Conservation (phyloP, 306 rosid species). For the Vigna unguiculata region DNA sequence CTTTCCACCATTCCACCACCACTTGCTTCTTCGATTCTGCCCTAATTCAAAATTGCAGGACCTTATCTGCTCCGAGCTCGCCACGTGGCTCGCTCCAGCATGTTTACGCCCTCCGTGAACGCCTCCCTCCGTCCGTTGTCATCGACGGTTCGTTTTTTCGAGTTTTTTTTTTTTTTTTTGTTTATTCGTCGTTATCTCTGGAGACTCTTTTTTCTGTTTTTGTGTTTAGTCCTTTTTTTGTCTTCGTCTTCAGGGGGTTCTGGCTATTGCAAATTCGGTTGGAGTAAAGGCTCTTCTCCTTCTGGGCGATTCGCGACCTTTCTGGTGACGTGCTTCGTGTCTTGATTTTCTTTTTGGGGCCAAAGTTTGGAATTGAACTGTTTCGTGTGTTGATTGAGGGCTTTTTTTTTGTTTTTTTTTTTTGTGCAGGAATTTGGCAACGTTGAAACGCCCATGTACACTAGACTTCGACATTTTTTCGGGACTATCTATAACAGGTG, state of each 20-base stretch:
- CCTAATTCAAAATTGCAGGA: slow-evolving; percentile 49
- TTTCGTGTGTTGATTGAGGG: neutral
- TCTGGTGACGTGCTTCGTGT: slow-evolving; percentile 48
- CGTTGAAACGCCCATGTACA: slow-evolving; percentile 74
- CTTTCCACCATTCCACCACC: too few species aligned
- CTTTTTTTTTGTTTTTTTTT: too few species aligned
- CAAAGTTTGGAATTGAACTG: neutral
- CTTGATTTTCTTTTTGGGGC: neutral
- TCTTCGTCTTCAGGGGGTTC: slow-evolving; percentile 69
- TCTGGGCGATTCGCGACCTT: slow-evolving; percentile 70
- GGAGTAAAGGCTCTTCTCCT: slow-evolving; percentile 61
- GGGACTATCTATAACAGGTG: slow-evolving; percentile 74
- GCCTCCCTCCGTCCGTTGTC: slow-evolving; percentile 63
- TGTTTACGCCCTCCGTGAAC: slow-evolving; percentile 58
- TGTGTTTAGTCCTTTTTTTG: neutral
- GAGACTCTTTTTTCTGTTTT: too few species aligned
- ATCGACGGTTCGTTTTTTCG: slow-evolving; percentile 65
- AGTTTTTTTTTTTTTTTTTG: neutral
- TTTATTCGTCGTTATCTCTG: neutral
- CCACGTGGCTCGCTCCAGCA: slow-evolving; percentile 55
- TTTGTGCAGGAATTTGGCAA: slow-evolving; percentile 78
- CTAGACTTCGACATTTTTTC: slow-evolving; percentile 72
- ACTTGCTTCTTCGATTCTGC: too few species aligned
- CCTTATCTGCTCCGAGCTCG: slow-evolving; percentile 24
- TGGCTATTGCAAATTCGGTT: slow-evolving; percentile 88